Evolutionary conservation across 257 asterid species (phyloP).

Genomic region (Haberlea rhodopensis): DNA sequence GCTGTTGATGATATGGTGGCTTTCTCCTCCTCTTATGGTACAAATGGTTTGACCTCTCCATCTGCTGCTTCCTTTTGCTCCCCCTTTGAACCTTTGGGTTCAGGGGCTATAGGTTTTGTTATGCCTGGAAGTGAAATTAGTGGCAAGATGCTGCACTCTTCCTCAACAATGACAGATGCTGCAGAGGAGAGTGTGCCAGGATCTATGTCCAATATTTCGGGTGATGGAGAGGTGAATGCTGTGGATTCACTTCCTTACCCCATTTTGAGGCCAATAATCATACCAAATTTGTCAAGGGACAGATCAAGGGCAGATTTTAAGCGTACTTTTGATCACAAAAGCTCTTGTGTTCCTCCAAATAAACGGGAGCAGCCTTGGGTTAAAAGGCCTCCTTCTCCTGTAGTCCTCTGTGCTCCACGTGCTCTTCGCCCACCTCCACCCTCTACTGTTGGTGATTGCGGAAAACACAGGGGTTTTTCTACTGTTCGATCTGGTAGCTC

Average conservation of each 20-base stretch:
- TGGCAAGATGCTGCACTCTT: constrained; percentile 80
- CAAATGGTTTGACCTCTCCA: constrained; percentile 96
- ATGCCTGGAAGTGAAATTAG: constrained; percentile 81
- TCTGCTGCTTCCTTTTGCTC: constrained; percentile 94
- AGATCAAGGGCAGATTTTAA: constrained; percentile 81
- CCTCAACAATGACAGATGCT: constrained; percentile 66
- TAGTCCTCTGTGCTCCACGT: constrained; percentile 94
- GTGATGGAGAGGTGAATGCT: constrained; percentile 69
- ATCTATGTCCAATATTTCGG: constrained; percentile 58
- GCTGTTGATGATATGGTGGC: constrained; percentile 99
- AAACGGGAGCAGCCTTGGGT: constrained; percentile 87
- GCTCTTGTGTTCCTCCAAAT: constrained; percentile 93
- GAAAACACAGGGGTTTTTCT: constrained; percentile 89
- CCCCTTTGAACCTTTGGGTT: constrained; percentile 83
- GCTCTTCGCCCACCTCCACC: constrained; percentile 99
- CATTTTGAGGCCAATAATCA: constrained; percentile 88
- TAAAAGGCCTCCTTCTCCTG: constrained; percentile 99
- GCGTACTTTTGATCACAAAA: constrained; percentile 78
- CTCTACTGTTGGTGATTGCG: constrained; percentile 86
- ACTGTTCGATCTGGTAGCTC: constrained; percentile 99
- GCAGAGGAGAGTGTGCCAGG: constrained; percentile 74
- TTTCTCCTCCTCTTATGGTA: constrained; percentile 94
- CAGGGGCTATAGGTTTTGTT: constrained; percentile 86
- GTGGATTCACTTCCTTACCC: constrained; percentile 93
- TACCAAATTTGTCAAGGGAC: constrained; percentile 90